phyloP scores from a whole-genome alignment of 176 grass and related monocot species.

The Elaeis guineensis region DNA sequence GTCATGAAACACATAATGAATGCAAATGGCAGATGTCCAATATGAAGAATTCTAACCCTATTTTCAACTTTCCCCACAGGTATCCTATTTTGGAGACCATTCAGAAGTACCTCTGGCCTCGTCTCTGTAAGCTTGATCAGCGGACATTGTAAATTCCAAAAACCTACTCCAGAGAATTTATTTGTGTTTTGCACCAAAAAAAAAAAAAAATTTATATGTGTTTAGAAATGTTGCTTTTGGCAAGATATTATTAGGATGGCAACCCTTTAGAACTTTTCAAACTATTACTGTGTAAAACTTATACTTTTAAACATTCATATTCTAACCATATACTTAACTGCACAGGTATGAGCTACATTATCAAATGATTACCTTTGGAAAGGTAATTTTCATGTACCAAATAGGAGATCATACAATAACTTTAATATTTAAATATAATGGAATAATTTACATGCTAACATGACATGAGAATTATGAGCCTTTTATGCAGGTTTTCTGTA shows the following conservation, averaged over 20 bases:
- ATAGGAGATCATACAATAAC: neutral
- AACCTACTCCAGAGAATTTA: slow-evolving; percentile 3
- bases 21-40: neutral
- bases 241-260: slow-evolving; percentile 14
- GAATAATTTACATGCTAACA: neutral
- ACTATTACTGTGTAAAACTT: neutral
- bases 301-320: no score
- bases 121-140: slow-evolving; percentile 86
- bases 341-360: slow-evolving; percentile 49
- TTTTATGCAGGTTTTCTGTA: slow-evolving; percentile 35
- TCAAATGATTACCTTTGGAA: slow-evolving; percentile 57
- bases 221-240: neutral
- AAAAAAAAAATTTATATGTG: no score
- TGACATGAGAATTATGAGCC: slow-evolving; percentile 13
- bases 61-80: slow-evolving; percentile 30
- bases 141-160: slow-evolving; percentile 61
- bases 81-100: slow-evolving; percentile 87
- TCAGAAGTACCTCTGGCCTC: slow-evolving; percentile 94
- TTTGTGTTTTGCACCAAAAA: no score
- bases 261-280: slow-evolving; percentile 1
- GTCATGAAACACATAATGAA: no score
- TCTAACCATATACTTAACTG: slow-evolving; percentile 9
- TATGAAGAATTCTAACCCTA: neutral
- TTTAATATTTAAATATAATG: slow-evolving; percentile 5
- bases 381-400: slow-evolving; percentile 26